phyloP scores from a whole-genome alignment of 257 asterid species.

The Mitragyna speciosa region DNA sequence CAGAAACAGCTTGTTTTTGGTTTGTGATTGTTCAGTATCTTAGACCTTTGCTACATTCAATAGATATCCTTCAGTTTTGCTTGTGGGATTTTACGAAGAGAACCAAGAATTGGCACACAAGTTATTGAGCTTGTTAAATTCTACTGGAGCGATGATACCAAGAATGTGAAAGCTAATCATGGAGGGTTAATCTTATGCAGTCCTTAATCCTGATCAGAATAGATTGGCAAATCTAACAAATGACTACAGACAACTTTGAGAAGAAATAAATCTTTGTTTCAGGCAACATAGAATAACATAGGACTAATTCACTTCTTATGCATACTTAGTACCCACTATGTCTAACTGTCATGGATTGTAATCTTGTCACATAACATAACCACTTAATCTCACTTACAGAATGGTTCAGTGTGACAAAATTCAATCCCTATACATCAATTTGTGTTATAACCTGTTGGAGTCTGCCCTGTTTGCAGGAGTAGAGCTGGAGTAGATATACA shows the following conservation, averaged over 20 bases:
- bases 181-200: neutral
- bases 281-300: neutral
- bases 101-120: neutral
- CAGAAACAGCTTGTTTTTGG: neutral
- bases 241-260: neutral
- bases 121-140: neutral
- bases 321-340: neutral
- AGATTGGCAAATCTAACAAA: neutral
- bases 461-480: neutral
- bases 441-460: neutral
- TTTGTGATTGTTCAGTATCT: no score
- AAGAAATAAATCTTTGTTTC: neutral
- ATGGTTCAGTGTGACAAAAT: neutral
- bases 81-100: neutral
- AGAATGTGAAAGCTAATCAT: neutral
- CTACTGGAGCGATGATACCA: neutral
- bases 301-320: neutral
- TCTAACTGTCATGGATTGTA: neutral
- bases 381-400: neutral
- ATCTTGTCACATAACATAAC: neutral
- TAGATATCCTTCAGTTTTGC: neutral
- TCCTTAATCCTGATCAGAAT: neutral
- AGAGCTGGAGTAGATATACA: neutral
- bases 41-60: neutral
- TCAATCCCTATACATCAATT: neutral